Conservation (phyloP, 78 protist genomes). For the Emiliania huxleyi region DNA sequence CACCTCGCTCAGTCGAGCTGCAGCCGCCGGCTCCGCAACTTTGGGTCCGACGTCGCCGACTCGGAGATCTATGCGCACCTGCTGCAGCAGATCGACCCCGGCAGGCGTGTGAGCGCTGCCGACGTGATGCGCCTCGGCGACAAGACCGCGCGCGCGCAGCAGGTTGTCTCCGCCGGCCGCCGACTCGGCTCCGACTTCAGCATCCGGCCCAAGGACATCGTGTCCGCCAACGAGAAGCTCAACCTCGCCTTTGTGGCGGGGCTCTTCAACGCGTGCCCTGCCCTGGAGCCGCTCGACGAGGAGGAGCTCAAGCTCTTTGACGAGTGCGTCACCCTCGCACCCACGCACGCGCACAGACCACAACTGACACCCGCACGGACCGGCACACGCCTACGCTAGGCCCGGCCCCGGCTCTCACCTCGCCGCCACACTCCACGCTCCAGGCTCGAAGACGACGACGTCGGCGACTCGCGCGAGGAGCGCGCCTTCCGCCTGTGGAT, state of each 20-base stretch:
- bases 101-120: too few species aligned
- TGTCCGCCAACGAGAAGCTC: constrained; percentile 79
- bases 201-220: constrained; percentile 77
- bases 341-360: too few species aligned
- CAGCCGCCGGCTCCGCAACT: constrained; percentile 69
- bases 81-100: constrained; percentile 79
- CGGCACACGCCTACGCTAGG: too few species aligned
- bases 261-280: constrained; percentile 67
- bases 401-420: too few species aligned
- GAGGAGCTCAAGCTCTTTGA: not conserved
- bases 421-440: too few species aligned
- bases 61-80: constrained; percentile 67
- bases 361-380: too few species aligned
- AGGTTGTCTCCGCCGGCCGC: constrained; percentile 76
- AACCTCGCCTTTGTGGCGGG: constrained; percentile 97
- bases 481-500: constrained; percentile 80
- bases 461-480: constrained; percentile 76
- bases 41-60: constrained; percentile 65
- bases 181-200: constrained; percentile 41
- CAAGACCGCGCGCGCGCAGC: constrained; percentile 74
- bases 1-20: constrained; percentile 14
- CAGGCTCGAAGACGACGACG: not conserved
- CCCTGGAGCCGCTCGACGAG: constrained; percentile 49
- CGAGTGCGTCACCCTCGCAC: too few species aligned
- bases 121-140: not conserved